These are phyloP conservation scores for Venturia carpophila DNA, from an alignment of 2,329 filamentous ascomycete species.

Conservation along the genomic window DNA sequence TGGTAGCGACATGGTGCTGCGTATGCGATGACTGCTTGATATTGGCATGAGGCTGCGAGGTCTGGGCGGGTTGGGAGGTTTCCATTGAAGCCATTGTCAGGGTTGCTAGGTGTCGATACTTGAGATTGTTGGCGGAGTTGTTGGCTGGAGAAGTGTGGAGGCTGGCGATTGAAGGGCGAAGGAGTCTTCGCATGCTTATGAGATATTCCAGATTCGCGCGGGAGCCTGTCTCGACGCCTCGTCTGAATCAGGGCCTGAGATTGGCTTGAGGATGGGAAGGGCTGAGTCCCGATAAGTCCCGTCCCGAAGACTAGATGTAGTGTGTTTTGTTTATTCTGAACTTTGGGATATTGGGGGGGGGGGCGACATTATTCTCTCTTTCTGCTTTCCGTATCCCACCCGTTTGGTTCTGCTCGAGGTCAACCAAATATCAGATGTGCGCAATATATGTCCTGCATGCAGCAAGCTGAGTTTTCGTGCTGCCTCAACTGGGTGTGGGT, in stretches of 20 bases:
- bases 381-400: not conserved
- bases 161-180: not conserved
- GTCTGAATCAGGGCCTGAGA: not conserved
- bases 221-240: not conserved
- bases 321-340: not conserved
- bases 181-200: not conserved
- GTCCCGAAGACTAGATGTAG: not conserved
- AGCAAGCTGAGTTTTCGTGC: not conserved
- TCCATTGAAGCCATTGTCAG: slow-evolving; percentile 17
- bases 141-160: not conserved
- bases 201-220: not conserved
- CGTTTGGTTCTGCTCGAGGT: not conserved
- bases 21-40: slow-evolving; percentile 26
- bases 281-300: not conserved
- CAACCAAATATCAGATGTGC: not conserved
- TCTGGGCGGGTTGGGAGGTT: not conserved
- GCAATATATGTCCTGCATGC: not conserved
- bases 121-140: not conserved
- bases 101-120: not conserved
- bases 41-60: slow-evolving; percentile 29
- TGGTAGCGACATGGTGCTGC: slow-evolving; percentile 26
- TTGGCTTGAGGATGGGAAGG: not conserved
- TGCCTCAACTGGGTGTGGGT: not conserved
- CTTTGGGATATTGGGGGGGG: not conserved
- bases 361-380: not conserved